Base-by-base conservation (phyloP, 192 early-diverging fungal species). In the Diversispora epigaea region DNA sequence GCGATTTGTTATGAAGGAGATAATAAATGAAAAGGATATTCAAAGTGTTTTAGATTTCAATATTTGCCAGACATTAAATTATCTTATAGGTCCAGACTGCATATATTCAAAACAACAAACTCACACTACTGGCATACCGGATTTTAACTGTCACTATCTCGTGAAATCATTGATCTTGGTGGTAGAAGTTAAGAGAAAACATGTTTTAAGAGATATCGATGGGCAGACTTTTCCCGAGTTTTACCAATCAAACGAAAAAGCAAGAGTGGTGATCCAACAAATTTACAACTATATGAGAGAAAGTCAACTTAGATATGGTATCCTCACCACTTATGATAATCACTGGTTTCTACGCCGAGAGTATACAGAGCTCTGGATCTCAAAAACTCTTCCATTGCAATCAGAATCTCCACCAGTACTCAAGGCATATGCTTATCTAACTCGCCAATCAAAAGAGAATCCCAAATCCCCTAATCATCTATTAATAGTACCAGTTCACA, bases 261-360 rank as follows among this genome's bases (percentile, higher is more conserved):
- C 70, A 57, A 72, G 45, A 47, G 60, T 61, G 44, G 43, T 72
- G 6, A 47, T 72, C 41, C 70, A 72, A 45, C 56, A 72, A 47
- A 60, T 72, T 21, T 72, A 72, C 45, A 72, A 72, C 19, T 72
- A 72, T 60, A 72, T 72, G 56, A 43, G 17, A 46, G 57, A 6
- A 61, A 72, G 44, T 57, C 3, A 70, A n/a, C 6, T 61, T 4
- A 22, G 22, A 74, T 73, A 41, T 41, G 45, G 46, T 41, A 50
- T 73, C n/a, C 41, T 72, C 4, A 60, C 56, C 43, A 72, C 56
- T 39, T 72, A 60, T 45, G 40, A 72, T 46, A 44, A 60, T 72
- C 70, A 72, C 44, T 62, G 58, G 45, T 71, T 71, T 58, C 32
- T 71, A 58, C 21, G 47, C 11, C 58, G n/a, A 50, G 46, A 46